Percentiles rank a stretch among this genome's conserved stretches.
These are phyloP conservation scores for Pythium pectinolyticum DNA, from an alignment of 352 stramenopile species.

Conservation along the genomic window DNA sequence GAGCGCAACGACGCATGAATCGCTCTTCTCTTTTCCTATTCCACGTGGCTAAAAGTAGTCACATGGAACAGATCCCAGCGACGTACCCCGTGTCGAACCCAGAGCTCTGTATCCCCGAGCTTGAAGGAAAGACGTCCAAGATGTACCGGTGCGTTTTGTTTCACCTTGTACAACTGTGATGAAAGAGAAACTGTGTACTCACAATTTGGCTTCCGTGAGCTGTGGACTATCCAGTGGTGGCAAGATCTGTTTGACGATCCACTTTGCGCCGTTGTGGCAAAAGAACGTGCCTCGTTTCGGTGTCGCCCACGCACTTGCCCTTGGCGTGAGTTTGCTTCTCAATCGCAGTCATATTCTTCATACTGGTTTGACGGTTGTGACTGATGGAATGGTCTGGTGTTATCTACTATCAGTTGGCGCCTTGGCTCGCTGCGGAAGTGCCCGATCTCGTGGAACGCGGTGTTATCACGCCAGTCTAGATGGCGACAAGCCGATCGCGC, in stretches of 20 bases:
- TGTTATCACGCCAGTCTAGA: conserved; percentile 68
- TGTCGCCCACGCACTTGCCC: conserved; percentile 79
- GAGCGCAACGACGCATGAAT: too few relatives aligned
- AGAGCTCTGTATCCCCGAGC: conserved; percentile 83
- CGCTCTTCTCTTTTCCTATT: too few relatives aligned
- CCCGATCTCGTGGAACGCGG: conserved; percentile 82
- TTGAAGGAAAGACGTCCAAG: conserved; percentile 90
- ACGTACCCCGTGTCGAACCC: conserved; percentile 83
- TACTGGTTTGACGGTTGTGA: neutral
- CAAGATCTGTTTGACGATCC: conserved; percentile 88
- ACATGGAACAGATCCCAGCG: conserved; percentile 53
- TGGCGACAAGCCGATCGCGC: neutral
- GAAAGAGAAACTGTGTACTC: too few relatives aligned
- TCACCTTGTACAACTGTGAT: too few relatives aligned
- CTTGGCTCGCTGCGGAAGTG: conserved; percentile 86
- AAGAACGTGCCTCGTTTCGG: conserved; percentile 88
- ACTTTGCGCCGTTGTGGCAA: conserved; percentile 89
- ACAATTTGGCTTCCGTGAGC: too few relatives aligned
- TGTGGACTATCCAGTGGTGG: conserved; percentile 50
- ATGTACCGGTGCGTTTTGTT: conserved; percentile 70
- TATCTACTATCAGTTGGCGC: conserved; percentile 53
- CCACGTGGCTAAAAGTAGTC: too few relatives aligned
- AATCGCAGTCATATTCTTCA: too few relatives aligned
- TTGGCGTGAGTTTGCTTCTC: conserved; percentile 52
- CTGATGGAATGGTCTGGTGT: neutral